These are phyloP conservation scores for Thelonectria blattea DNA, from an alignment of 2,329 filamentous ascomycete species.

Conservation along the genomic window DNA sequence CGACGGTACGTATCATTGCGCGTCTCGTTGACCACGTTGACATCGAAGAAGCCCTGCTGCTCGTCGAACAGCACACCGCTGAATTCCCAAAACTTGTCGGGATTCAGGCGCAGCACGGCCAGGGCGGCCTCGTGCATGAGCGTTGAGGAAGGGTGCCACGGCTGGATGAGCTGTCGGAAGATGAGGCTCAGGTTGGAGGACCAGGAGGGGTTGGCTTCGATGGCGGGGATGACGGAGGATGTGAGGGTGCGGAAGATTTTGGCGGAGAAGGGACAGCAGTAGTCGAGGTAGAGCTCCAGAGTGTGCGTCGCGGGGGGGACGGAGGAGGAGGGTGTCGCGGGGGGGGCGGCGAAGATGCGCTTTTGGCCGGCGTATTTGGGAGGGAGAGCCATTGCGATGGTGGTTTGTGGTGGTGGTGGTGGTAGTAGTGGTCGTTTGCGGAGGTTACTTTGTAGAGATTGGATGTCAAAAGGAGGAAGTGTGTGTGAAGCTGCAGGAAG, in stretches of 20 bases:
- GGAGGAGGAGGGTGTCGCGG: slow-evolving; percentile 43
- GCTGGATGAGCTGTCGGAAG: slow-evolving; percentile 91
- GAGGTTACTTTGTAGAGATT: no score
- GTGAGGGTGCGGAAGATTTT: slow-evolving; percentile 80
- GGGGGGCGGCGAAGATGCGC: slow-evolving; percentile 55
- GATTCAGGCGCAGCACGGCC: slow-evolving; percentile 75
- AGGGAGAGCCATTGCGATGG: slow-evolving; percentile 69
- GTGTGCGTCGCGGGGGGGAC: slow-evolving; percentile 60
- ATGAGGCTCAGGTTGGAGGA: slow-evolving; percentile 71
- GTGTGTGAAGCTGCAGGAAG: not conserved
- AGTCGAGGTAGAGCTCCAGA: slow-evolving; percentile 79
- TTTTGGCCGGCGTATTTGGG: slow-evolving; percentile 79
- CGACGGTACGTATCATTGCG: slow-evolving; percentile 84
- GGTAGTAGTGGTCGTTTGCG: no score
- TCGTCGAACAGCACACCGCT: slow-evolving; percentile 68
- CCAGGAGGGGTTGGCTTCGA: slow-evolving; percentile 65
- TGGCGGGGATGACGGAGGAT: slow-evolving; percentile 65
- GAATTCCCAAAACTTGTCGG: slow-evolving; percentile 81
- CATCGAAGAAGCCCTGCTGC: slow-evolving; percentile 84
- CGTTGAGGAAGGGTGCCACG: slow-evolving; percentile 90
- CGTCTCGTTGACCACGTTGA: slow-evolving; percentile 80
- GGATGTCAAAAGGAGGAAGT: no score
- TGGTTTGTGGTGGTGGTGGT: not conserved
- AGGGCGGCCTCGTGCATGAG: slow-evolving; percentile 82
- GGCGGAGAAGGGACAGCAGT: slow-evolving; percentile 79